A percentile compares a stretch with the other conserved stretches of the same genome.
phyloP scores from a whole-genome alignment of 768 basidiomycete species.

The Leccinum obscurum region DNA sequence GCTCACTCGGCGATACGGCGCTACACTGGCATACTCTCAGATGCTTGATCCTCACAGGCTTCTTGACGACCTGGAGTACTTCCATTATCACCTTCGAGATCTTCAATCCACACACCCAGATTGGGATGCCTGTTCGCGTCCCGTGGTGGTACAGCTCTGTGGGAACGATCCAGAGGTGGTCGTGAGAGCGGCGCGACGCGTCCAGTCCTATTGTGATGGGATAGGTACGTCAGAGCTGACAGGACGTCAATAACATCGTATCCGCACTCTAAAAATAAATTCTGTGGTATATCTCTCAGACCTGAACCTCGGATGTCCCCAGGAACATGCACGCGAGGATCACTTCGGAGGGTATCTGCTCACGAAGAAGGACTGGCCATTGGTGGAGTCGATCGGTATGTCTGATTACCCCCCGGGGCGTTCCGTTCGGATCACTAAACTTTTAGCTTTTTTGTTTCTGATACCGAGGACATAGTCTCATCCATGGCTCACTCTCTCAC shows the following conservation, averaged over 20 bases:
- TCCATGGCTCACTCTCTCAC: conserved; percentile 61
- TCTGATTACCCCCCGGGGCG: not conserved
- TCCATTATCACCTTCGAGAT: conserved; percentile 62
- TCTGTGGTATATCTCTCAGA: conserved; percentile 43
- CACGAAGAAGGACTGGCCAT: conserved; percentile 68
- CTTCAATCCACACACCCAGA: conserved; percentile 33
- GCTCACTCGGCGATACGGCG: conserved; percentile 59
- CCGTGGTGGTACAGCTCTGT: conserved; percentile 72
- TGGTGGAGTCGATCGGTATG: conserved; percentile 63
- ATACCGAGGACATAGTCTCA: conserved; percentile 46
- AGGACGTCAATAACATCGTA: not conserved
- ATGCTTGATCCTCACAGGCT: conserved; percentile 70
- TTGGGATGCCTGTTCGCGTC: conserved; percentile 33
- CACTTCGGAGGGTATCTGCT: conserved; percentile 80
- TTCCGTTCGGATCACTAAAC: not conserved
- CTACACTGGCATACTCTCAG: conserved; percentile 72
- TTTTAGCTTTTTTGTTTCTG: not conserved
- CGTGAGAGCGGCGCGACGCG: conserved; percentile 57
- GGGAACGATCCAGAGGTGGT: conserved; percentile 68
- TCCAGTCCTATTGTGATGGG: conserved; percentile 63
- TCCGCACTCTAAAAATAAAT: not conserved
- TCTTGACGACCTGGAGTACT: conserved; percentile 62
- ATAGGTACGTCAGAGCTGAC: conserved; percentile 50
- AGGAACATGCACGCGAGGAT: conserved; percentile 61
- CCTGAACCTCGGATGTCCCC: conserved; percentile 81